These are phyloP conservation scores for Avena sativa DNA, from an alignment of 176 grass and related monocot species.

Conservation along the genomic window DNA sequence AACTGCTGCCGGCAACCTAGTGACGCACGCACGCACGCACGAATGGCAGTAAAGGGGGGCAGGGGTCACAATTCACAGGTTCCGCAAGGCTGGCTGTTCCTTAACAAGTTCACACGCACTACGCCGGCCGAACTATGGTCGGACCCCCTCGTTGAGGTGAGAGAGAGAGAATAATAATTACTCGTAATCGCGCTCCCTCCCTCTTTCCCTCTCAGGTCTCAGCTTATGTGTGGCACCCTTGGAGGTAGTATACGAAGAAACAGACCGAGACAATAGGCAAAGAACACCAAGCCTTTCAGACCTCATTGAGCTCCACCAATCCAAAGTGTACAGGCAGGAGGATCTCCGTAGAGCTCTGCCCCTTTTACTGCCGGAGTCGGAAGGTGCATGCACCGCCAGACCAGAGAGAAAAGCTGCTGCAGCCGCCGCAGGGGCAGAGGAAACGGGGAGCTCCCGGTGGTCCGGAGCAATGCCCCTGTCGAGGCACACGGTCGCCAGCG, in stretches of 20 bases:
- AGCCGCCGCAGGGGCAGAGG: not conserved
- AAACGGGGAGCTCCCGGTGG: not conserved
- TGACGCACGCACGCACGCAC: not conserved
- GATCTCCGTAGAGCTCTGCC: slow-evolving; percentile 13
- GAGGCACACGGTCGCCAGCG: slow-evolving; percentile 71
- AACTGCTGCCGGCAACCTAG: not conserved
- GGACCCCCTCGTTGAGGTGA: not conserved
- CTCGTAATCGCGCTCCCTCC: not conserved
- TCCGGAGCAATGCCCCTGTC: slow-evolving; percentile 67
- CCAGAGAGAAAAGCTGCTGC: slow-evolving; percentile 19
- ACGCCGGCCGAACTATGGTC: not conserved
- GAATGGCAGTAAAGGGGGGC: slow-evolving; percentile 25
- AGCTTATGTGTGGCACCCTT: slow-evolving; percentile 16
- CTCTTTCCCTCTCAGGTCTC: not conserved
- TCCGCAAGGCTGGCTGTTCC: not conserved
- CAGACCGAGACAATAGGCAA: not conserved
- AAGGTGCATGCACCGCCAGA: not conserved
- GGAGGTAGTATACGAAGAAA: slow-evolving; percentile 27
- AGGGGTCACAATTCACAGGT: slow-evolving; percentile 29
- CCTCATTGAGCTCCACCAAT: not conserved
- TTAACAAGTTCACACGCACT: slow-evolving; percentile 52
- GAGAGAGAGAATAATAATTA: not conserved
- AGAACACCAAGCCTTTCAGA: slow-evolving; percentile 17
- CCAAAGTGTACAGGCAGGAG: not conserved
- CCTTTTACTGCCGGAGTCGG: slow-evolving; percentile 20